Base-by-base conservation (phyloP, 2,329 filamentous ascomycete species). In the Pezicula carpinea region DNA sequence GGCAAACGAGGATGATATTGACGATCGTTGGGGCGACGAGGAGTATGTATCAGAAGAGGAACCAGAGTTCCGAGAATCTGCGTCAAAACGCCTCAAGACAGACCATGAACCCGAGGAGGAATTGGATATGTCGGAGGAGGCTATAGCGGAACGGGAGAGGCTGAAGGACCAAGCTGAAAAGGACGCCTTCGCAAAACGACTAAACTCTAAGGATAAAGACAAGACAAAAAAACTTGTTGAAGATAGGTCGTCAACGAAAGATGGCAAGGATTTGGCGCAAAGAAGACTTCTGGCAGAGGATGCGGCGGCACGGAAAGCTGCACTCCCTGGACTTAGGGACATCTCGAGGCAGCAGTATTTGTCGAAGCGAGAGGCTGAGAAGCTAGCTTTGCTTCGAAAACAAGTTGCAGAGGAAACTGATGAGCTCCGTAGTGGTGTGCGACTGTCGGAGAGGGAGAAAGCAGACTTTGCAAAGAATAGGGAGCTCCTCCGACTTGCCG, bases 311-410 rank as follows among this genome's bases (percentile, higher is more conserved):
- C 76, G 85, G 48, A 76, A 75, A 52, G 82, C 83, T 7, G 86
- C 86, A n/a, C 76, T 96, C 64, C 82, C 84, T 3, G 90, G 95
- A 51, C 68, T 96, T 15, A 79, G 93, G 35, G 75, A 93, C 60
- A 80, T 89, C 26, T 95, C 91, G 3, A 81, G 93, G 51, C 91
- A 96, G 62, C 85, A 93, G 55, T 99, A 99, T 62, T 75, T 99
- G 23, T 89, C 90, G 67, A 97, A 99, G 72, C 80, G 93, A 53
- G 91, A 96, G 64, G 75, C 85, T 0, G 89, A 97, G 66, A 82
- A 89, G 50, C 69, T 99, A 14, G 88, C 88, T 0, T 70, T 99
- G n/a, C 69, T 99, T 42, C 81, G 91, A 26, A 89, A 87, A 60
- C 92, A 97, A 62, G 93, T 99, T 2, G 82, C 82, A 0, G 92